Evolutionary conservation across 371 early-diverging fungal genomes (phyloP).

Genomic region (Mortierella sp.): DNA sequence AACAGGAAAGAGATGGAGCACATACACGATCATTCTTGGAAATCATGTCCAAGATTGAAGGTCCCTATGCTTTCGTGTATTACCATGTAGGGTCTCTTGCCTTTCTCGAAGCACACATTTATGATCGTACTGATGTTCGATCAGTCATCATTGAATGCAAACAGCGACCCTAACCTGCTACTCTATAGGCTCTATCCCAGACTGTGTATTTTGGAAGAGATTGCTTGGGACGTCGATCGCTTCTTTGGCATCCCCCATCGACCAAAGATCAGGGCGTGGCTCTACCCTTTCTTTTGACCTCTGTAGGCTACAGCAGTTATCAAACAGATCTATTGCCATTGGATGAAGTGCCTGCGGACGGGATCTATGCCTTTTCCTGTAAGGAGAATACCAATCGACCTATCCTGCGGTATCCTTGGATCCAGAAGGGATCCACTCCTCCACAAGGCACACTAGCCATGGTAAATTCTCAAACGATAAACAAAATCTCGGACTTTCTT

Average conservation of each 20-base stretch:
- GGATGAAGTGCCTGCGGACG: conserved; percentile 79
- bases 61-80: conserved; percentile 83
- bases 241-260: conserved; percentile 65
- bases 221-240: conserved; percentile 85
- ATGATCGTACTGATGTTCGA: not conserved
- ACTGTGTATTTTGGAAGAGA: conserved; percentile 88
- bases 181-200: conserved; percentile 51
- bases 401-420: conserved; percentile 52
- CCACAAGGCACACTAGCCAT: conserved; percentile 7
- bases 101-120: too few species aligned
- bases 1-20: not conserved
- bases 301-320: conserved; percentile 56
- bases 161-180: conserved; percentile 5
- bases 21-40: conserved; percentile 45
- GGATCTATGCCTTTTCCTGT: conserved; percentile 69
- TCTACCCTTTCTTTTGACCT: conserved; percentile 61
- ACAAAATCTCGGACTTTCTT: not conserved
- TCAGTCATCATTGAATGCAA: not conserved
- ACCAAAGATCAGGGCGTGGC: not conserved
- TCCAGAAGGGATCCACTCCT: conserved; percentile 10
- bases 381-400: conserved; percentile 4
- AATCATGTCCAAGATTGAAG: conserved; percentile 68
- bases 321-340: conserved; percentile 53
- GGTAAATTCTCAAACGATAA: conserved; percentile 10
- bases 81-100: conserved; percentile 58